Percentiles rank a stretch among this genome's conserved stretches.
Conservation (phyloP, 306 rosid genomes). For the Begonia loranthoides region DNA sequence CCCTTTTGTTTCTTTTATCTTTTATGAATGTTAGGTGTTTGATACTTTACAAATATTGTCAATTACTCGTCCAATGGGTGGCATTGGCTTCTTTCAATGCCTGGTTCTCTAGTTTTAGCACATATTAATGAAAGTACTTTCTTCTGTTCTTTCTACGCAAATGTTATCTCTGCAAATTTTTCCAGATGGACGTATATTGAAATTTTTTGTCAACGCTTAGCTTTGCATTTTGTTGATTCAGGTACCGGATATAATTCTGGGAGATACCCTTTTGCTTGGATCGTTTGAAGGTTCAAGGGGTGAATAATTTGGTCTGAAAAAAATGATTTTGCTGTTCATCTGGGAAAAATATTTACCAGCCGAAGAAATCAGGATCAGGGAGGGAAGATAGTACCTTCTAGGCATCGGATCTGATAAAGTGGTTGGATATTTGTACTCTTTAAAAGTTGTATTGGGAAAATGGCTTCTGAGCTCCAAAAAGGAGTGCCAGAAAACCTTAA, state of each 20-base stretch:
- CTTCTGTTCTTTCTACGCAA: background rate
- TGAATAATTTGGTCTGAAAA: background rate
- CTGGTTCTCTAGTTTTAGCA: background rate
- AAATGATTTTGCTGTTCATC: background rate
- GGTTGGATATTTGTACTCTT: background rate
- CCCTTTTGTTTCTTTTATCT: background rate
- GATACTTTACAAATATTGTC: background rate
- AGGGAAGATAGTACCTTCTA: background rate
- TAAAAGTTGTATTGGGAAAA: slow-evolving; percentile 1
- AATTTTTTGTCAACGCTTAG: background rate
- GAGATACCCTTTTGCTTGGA: background rate
- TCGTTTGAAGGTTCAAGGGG: background rate
- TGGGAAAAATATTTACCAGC: background rate
- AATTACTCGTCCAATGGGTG: background rate
- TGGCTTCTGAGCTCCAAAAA: slow-evolving; percentile 16
- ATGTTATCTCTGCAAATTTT: background rate
- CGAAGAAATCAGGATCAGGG: background rate
- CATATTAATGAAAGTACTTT: background rate
- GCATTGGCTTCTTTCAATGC: background rate
- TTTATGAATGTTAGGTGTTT: background rate
- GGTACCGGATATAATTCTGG: background rate
- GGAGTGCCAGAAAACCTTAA: slow-evolving; percentile 40
- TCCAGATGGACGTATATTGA: background rate
- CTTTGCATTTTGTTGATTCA: background rate
- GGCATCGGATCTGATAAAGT: background rate